Evolutionary conservation across 2,329 filamentous ascomycete species (phyloP).

Genomic region (Cladorrhinum sp.): DNA sequence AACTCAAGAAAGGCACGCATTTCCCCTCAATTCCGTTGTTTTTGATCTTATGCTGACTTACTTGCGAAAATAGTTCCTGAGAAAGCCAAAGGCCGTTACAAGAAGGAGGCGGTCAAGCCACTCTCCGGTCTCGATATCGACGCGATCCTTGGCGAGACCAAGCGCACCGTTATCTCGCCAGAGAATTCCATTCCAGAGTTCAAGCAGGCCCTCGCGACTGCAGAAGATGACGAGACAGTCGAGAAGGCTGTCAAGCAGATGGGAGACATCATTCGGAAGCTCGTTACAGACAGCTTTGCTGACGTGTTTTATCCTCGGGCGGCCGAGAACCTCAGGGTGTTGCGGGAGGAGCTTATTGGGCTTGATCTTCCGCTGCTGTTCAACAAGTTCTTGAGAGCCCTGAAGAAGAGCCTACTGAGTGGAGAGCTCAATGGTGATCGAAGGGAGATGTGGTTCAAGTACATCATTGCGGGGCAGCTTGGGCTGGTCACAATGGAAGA

Average conservation of each 20-base stretch:
- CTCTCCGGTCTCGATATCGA: constrained; percentile 88
- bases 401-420: constrained; percentile 70
- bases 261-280: constrained; percentile 63
- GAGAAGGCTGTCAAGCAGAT: constrained; percentile 71
- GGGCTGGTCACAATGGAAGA: constrained; percentile 68
- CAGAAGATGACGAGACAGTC: constrained; percentile 60
- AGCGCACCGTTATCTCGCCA: constrained; percentile 43
- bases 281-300: constrained; percentile 71
- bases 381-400: constrained; percentile 66
- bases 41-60: constrained; percentile 23
- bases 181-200: constrained; percentile 87
- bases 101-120: constrained; percentile 70
- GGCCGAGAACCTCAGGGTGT: constrained; percentile 70
- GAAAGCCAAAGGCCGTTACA: constrained; percentile 68
- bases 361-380: constrained; percentile 74
- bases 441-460: constrained; percentile 73
- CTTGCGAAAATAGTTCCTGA: constrained; percentile 59
- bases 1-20: constrained; percentile 73
- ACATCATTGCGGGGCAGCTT: constrained; percentile 62
- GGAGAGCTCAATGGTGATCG: constrained; percentile 73
- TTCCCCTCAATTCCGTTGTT: background rate
- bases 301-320: constrained; percentile 71
- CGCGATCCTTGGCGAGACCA: constrained; percentile 64
- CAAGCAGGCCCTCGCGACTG: constrained; percentile 68
- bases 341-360: constrained; percentile 73